These are phyloP conservation scores for Simmondsia chinensis DNA, from an alignment of 148 eudicot species.

Conservation along the genomic window DNA sequence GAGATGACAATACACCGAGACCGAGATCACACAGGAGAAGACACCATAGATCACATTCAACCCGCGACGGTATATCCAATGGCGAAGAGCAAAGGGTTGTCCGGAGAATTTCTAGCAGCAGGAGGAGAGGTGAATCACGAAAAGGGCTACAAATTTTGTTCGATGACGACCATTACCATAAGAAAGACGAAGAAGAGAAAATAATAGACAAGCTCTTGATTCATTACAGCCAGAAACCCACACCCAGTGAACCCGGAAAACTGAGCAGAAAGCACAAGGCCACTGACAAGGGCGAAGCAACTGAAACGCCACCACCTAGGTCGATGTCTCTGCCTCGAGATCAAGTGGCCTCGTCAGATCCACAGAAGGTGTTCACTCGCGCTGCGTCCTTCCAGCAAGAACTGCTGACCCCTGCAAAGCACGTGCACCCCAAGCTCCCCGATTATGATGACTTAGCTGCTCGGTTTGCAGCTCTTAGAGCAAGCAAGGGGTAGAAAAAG, in stretches of 20 bases:
- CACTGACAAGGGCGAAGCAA: slow-evolving; percentile 8
- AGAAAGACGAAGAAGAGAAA: slow-evolving; percentile 65
- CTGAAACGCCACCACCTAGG: slow-evolving; percentile 34
- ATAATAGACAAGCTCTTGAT: slow-evolving; percentile 71
- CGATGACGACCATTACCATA: slow-evolving; percentile 36
- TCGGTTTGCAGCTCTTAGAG: slow-evolving; percentile 70
- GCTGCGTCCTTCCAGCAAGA: slow-evolving; percentile 75
- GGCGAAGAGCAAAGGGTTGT: slow-evolving; percentile 37
- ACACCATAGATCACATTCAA: slow-evolving; percentile 36
- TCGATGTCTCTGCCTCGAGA: slow-evolving; percentile 68
- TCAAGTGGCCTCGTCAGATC: slow-evolving; percentile 29
- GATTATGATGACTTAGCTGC: slow-evolving; percentile 95
- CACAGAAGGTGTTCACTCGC: slow-evolving; percentile 50
- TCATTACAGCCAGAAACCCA: slow-evolving; percentile 74
- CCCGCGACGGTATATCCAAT: slow-evolving; percentile 17
- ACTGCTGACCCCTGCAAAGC: slow-evolving; percentile 39
- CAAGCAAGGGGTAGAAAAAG: slow-evolving; percentile 23
- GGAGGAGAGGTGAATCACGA: slow-evolving; percentile 65
- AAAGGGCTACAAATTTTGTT: slow-evolving; percentile 64
- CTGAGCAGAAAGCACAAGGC: slow-evolving; percentile 30
- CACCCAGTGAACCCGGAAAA: slow-evolving; percentile 35
- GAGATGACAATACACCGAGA: slow-evolving; percentile 35
- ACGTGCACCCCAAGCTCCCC: slow-evolving; percentile 95
- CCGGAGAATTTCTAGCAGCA: slow-evolving; percentile 51
- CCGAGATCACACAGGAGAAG: slow-evolving; percentile 59